Evolutionary conservation across 2,329 filamentous ascomycete genomes (phyloP).

Genomic region (Cladosporium sp.): DNA sequence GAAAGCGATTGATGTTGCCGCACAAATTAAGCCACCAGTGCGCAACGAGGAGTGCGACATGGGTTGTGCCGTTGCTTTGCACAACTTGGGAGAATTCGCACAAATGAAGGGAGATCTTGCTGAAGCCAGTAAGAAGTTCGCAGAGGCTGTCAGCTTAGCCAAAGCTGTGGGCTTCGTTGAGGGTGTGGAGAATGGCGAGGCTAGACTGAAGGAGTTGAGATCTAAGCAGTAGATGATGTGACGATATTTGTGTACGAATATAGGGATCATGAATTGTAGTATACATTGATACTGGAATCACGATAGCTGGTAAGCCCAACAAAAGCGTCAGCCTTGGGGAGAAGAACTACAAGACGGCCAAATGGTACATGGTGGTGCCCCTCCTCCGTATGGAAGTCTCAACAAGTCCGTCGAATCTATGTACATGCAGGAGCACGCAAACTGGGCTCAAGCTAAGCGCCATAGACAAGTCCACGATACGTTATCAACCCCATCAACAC

Average conservation of each 20-base stretch:
- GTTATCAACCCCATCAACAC: neutral
- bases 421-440: neutral
- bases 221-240: neutral
- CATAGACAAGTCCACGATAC: neutral
- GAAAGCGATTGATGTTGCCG: conserved; percentile 70
- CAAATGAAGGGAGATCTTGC: conserved; percentile 67
- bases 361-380: neutral
- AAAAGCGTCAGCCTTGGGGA: neutral
- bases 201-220: conserved; percentile 41
- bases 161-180: conserved; percentile 50
- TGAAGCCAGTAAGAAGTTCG: conserved; percentile 68
- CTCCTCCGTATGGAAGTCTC: neutral
- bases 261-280: neutral
- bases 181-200: conserved; percentile 44
- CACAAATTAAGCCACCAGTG: conserved; percentile 63
- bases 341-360: neutral
- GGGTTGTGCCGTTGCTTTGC: conserved; percentile 79
- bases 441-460: neutral
- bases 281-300: neutral
- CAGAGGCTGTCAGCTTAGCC: conserved; percentile 64
- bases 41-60: conserved; percentile 78
- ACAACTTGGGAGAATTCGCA: conserved; percentile 82
- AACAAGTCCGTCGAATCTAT: neutral
- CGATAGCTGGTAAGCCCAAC: neutral
- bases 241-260: neutral